These are phyloP conservation scores for Heliophila coronopifolia DNA, from an alignment of 441 rosid genomes.

Conservation along the genomic window DNA sequence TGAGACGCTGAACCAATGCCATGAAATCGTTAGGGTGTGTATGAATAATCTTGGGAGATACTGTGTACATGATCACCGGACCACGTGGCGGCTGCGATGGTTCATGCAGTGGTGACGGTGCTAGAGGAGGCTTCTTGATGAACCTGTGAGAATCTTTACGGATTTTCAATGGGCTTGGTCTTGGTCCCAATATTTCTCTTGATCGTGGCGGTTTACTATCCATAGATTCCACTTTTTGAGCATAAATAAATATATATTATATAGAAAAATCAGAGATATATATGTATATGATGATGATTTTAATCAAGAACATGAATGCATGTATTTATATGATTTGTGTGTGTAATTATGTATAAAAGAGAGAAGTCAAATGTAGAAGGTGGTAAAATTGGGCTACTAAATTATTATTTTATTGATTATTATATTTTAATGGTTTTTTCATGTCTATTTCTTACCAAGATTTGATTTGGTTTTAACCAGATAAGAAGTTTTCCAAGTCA, in stretches of 20 bases:
- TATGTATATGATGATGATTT: slow-evolving; percentile 1
- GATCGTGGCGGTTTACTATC: slow-evolving; percentile 27
- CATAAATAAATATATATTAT: not conserved
- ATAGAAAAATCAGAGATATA: no score
- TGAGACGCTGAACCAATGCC: slow-evolving; percentile 61
- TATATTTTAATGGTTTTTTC: slow-evolving; percentile 2
- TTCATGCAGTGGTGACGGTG: slow-evolving; percentile 31
- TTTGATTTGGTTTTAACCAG: slow-evolving; percentile 18
- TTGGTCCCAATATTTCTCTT: slow-evolving; percentile 72
- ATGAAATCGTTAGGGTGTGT: slow-evolving; percentile 56
- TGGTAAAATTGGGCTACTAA: slow-evolving; percentile 35
- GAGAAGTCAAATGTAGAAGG: slow-evolving; percentile 46
- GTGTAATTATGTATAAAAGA: not conserved
- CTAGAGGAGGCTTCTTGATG: slow-evolving; percentile 67
- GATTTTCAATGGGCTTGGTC: slow-evolving; percentile 66
- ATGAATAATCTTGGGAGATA: slow-evolving; percentile 56
- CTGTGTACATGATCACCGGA: slow-evolving; percentile 64
- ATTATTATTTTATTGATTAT: not conserved
- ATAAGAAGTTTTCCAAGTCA: slow-evolving; percentile 9
- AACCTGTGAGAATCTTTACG: slow-evolving; percentile 72
- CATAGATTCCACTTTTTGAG: slow-evolving; percentile 1
- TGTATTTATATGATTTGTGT: slow-evolving; percentile 25
- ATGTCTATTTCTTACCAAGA: slow-evolving; percentile 19
- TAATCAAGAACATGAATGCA: slow-evolving; percentile 13
- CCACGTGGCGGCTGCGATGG: slow-evolving; percentile 29